Evolutionary conservation across 2,329 filamentous ascomycete species (phyloP).

Genomic region (Cercospora sp.): DNA sequence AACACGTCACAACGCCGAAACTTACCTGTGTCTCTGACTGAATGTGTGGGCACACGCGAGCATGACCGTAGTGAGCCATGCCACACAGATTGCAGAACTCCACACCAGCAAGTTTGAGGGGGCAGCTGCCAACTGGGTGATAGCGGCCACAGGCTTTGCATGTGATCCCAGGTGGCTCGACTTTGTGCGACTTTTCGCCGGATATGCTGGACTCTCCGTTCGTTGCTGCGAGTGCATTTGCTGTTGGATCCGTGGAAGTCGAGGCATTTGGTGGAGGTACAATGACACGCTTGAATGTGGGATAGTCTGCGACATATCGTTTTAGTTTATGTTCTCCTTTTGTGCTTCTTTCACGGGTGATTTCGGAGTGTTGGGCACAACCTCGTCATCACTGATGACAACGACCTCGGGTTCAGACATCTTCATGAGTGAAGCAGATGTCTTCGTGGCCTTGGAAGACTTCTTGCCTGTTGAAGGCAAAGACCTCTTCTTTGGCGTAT

Average conservation of each 20-base stretch:
- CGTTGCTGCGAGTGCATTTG: background rate
- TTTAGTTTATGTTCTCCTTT: conserved; percentile 12
- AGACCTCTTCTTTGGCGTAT: conserved; percentile 13
- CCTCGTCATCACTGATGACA: conserved; percentile 12
- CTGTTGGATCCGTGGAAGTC: background rate
- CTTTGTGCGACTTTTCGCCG: background rate
- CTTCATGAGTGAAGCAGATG: conserved; percentile 31
- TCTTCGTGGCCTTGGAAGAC: conserved; percentile 13
- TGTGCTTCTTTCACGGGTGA: background rate
- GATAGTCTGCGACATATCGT: conserved; percentile 13
- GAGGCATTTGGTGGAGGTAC: conserved; percentile 12
- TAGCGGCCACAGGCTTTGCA: conserved; percentile 57
- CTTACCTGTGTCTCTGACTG: conserved; percentile 54
- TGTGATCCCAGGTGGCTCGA: conserved; percentile 25
- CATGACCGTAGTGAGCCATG: conserved; percentile 59
- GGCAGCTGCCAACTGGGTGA: conserved; percentile 62
- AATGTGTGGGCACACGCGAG: conserved; percentile 62
- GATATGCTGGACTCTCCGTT: background rate
- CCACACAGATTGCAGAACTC: conserved; percentile 67
- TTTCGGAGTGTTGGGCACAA: background rate
- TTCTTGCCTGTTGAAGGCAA: conserved; percentile 19
- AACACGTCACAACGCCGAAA: background rate
- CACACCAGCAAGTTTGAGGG: conserved; percentile 58
- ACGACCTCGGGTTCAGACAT: conserved; percentile 6
- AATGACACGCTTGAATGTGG: conserved; percentile 25